phyloP scores from a whole-genome alignment of 2,329 filamentous ascomycete species.

The Ilyonectria sp. region DNA sequence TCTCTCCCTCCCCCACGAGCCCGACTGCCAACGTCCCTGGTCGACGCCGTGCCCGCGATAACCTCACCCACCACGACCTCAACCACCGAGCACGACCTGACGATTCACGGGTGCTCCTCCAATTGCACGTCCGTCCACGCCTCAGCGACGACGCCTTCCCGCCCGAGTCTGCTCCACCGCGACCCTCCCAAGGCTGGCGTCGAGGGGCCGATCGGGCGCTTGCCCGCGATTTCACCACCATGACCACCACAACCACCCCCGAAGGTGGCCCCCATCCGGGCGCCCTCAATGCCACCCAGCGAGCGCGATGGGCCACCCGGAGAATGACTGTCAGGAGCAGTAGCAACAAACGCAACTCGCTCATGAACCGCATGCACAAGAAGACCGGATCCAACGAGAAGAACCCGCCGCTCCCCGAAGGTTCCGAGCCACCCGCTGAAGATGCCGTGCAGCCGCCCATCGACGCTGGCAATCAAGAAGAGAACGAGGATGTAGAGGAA shows the following conservation, averaged over 20 bases:
- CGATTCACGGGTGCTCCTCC: slow-evolving; percentile 43
- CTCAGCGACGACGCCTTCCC: slow-evolving; percentile 28
- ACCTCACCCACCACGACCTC: slow-evolving; percentile 16
- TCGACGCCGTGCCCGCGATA: slow-evolving; percentile 40
- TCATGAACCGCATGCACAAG: slow-evolving; percentile 82
- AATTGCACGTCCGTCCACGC: slow-evolving; percentile 45
- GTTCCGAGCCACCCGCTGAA: slow-evolving; percentile 45
- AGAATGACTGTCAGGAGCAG: slow-evolving; percentile 84
- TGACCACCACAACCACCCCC: slow-evolving; percentile 53
- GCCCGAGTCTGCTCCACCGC: slow-evolving; percentile 36
- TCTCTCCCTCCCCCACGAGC: slow-evolving; percentile 38
- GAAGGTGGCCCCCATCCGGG: slow-evolving; percentile 48
- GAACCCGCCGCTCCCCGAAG: slow-evolving; percentile 65
- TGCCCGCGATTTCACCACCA: slow-evolving; percentile 55
- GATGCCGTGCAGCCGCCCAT: slow-evolving; percentile 47
- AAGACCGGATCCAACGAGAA: slow-evolving; percentile 76
- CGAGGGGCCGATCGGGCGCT: slow-evolving; percentile 56
- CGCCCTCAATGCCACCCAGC: slow-evolving; percentile 68
- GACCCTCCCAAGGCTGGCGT: slow-evolving; percentile 53
- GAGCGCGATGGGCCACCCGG: slow-evolving; percentile 97
- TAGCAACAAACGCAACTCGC: slow-evolving; percentile 83
- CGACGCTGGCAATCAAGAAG: slow-evolving; percentile 52
- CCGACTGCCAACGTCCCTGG: slow-evolving; percentile 41
- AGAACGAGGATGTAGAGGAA: slow-evolving; percentile 57
- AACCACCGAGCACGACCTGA: slow-evolving; percentile 30